Conservation (phyloP, 1,284 basidiomycete genomes). For the Fomitopsis schrenkii region DNA sequence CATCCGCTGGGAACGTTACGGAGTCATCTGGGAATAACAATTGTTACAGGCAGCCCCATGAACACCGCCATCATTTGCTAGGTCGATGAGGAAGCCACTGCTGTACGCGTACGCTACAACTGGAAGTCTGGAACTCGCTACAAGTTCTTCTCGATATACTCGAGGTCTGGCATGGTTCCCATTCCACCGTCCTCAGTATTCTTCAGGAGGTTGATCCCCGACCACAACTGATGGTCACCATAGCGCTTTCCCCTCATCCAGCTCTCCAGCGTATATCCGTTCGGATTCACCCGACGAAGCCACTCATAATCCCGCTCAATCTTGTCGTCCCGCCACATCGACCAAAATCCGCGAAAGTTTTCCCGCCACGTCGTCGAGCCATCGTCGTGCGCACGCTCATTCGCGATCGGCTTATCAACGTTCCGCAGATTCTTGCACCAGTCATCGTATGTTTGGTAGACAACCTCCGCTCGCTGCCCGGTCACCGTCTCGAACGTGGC, state of each 20-base stretch:
- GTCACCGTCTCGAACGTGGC: slow-evolving; percentile 34
- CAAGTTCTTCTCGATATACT: background rate
- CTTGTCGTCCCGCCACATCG: slow-evolving; percentile 37
- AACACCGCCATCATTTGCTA: too few species aligned
- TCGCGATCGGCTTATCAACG: slow-evolving; percentile 30
- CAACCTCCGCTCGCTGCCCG: slow-evolving; percentile 22
- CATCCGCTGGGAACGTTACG: too few species aligned
- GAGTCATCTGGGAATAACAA: too few species aligned
- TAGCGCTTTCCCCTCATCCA: slow-evolving; percentile 25
- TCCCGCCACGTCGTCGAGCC: slow-evolving; percentile 33
- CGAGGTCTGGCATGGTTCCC: background rate
- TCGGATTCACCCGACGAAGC: slow-evolving; percentile 34
- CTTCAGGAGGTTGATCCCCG: slow-evolving; percentile 8
- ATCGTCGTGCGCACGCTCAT: slow-evolving; percentile 9
- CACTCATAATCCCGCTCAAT: slow-evolving; percentile 38
- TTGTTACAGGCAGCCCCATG: too few species aligned
- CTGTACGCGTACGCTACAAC: too few species aligned
- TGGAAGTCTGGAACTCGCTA: background rate
- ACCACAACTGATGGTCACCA: background rate
- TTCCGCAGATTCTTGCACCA: slow-evolving; percentile 31
- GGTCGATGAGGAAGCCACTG: too few species aligned
- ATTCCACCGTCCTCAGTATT: slow-evolving; percentile 15
- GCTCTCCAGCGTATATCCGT: slow-evolving; percentile 21
- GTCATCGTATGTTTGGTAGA: slow-evolving; percentile 32
- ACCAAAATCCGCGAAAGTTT: slow-evolving; percentile 41